Percentiles rank a stretch among this genome's conserved stretches.
phyloP scores from a whole-genome alignment of 1,284 basidiomycete species.

The Retiboletus fuscus region DNA sequence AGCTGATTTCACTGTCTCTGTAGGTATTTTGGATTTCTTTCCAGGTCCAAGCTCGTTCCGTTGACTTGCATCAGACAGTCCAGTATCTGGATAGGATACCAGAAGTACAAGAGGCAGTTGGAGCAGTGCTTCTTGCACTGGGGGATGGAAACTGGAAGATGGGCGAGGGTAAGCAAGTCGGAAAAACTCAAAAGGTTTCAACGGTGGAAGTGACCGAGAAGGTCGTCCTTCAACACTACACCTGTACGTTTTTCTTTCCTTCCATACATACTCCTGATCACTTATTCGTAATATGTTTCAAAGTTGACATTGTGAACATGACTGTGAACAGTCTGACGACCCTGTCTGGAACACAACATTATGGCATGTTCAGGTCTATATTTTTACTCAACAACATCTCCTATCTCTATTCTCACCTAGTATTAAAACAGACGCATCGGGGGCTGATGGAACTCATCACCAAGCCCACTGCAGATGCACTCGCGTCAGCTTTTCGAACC shows the following conservation, averaged over 20 bases:
- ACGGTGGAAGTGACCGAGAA: constrained; percentile 65
- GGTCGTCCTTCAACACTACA: constrained; percentile 77
- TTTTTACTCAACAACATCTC: constrained; percentile 84
- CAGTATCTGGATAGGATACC: constrained; percentile 76
- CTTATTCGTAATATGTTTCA: constrained; percentile 10
- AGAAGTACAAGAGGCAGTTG: constrained; percentile 73
- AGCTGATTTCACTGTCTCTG: constrained; percentile 71
- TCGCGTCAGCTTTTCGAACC: constrained; percentile 77
- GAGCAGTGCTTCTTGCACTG: constrained; percentile 70
- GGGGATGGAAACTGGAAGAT: constrained; percentile 91
- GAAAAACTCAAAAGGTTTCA: constrained; percentile 57
- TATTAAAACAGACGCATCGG: constrained; percentile 62
- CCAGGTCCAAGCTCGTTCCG: neutral
- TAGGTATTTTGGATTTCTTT: constrained; percentile 48
- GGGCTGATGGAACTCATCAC: constrained; percentile 64
- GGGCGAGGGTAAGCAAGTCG: constrained; percentile 80
- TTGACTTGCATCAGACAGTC: constrained; percentile 60
- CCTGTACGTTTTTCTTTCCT: constrained; percentile 60
- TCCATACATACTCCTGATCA: neutral
- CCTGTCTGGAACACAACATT: constrained; percentile 70
- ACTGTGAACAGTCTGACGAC: constrained; percentile 68
- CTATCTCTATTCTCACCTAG: constrained; percentile 69
- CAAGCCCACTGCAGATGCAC: constrained; percentile 67
- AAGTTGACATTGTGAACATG: constrained; percentile 78
- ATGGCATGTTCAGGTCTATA: constrained; percentile 75